These are phyloP conservation scores for Aspergillus ruber DNA, from an alignment of 2,329 filamentous ascomycete genomes.

Conservation along the genomic window DNA sequence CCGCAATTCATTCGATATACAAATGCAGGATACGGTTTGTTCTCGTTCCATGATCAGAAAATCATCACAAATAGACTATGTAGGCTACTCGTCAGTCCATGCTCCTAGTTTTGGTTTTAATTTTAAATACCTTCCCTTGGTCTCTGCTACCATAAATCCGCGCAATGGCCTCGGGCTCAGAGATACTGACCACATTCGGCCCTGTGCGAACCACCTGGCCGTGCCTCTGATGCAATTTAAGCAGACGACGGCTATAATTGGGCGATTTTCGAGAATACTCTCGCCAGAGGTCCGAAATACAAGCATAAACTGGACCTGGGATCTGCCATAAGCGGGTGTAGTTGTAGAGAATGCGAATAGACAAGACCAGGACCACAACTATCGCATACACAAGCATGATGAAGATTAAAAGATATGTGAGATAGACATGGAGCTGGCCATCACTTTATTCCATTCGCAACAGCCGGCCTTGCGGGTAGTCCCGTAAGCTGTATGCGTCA, in stretches of 20 bases:
- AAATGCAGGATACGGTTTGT: background rate
- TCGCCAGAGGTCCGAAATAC: conserved; percentile 9
- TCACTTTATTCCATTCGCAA: background rate
- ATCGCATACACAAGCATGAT: conserved; percentile 10
- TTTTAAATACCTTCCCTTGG: background rate
- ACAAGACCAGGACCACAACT: conserved; percentile 2
- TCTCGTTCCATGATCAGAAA: background rate
- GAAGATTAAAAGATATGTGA: background rate
- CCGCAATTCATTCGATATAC: background rate
- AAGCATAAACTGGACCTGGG: conserved; percentile 10
- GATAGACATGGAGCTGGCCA: background rate
- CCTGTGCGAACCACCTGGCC: conserved; percentile 26
- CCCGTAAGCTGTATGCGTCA: background rate
- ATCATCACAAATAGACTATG: background rate
- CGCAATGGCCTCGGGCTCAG: conserved; percentile 8
- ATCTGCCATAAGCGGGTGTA: conserved; percentile 8
- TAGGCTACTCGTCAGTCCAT: background rate
- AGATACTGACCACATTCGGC: conserved; percentile 22
- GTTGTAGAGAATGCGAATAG: conserved; percentile 7
- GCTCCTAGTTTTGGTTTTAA: background rate
- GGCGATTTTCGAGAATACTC: conserved; percentile 1
- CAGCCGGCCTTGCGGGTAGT: background rate
- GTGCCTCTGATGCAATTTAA: conserved; percentile 21
- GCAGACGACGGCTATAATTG: conserved; percentile 4
- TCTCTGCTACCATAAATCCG: background rate